Base-by-base conservation (phyloP, 495 filamentous ascomycete species). In the Hypoxylon fragiforme region DNA sequence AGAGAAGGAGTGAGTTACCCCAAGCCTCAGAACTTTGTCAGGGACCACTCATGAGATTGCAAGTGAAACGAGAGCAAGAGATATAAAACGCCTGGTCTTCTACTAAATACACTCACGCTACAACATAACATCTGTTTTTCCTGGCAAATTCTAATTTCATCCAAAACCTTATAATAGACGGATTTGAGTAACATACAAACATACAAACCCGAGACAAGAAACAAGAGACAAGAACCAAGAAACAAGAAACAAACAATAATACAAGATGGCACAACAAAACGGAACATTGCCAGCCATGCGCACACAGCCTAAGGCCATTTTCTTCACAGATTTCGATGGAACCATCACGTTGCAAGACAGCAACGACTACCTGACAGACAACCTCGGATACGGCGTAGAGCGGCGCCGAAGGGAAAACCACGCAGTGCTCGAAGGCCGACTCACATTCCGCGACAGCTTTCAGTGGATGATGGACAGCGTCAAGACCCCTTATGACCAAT, bases 281-380 rank as follows among this genome's bases (percentile, higher is more conserved):
- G 44, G 47, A 14, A 32, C 66, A n/a, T 71, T 80, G 5, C 76
- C 78, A 3, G 78, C 78, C 19, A 70, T 91, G 72, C 73, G 77
- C 58, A 86, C 82, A 12, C 80, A 81, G 59, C 87, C 88, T 24
- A 87, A 90, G 69, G 85, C 86, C 76, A 94, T 97, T 71, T 95
- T 97, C 78, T 97, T 97, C 77, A 92, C 92, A 32, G 92, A 97
- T 71, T 97, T 97, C 58, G 92, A 97, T 66, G 92, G 92, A 44
- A 97, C 94, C 24, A 94, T 97, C 63, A 97, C 92, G 22, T 75
- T 88, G 49, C 81, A 88, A 60, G 91, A 96, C 73, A 92, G 86
- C 82, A 97, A 97, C 78, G 91, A 97, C 77, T 94, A 79, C 72
- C 78, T 97, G 74, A 96, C 91, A 43, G 94, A 97, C 75, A 95